phyloP scores from a whole-genome alignment of 257 asterid genomes.

The Penstemon davidsonii region DNA sequence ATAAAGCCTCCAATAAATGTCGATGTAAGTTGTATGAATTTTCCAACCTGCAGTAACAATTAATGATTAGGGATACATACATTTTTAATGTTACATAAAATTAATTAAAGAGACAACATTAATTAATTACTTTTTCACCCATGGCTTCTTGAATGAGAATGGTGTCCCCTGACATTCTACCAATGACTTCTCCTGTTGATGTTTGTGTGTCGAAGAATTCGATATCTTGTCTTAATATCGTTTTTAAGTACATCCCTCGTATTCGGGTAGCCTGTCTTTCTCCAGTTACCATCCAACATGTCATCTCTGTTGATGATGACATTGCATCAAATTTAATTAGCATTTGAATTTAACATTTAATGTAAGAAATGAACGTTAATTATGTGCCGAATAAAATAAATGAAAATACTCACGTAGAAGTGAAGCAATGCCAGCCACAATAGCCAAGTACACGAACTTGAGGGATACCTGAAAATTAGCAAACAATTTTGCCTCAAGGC shows the following conservation, averaged over 20 bases:
- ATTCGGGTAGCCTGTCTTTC: conserved; percentile 65
- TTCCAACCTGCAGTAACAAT: conserved; percentile 44
- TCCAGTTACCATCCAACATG: conserved; percentile 72
- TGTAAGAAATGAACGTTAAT: background rate
- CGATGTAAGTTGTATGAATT: conserved; percentile 43
- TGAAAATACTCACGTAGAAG: conserved; percentile 53
- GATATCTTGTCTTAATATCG: conserved; percentile 63
- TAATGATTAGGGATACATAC: background rate
- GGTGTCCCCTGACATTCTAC: conserved; percentile 66
- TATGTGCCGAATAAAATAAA: background rate
- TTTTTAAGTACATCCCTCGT: conserved; percentile 52
- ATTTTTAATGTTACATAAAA: too few species aligned
- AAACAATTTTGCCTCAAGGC: too few species aligned
- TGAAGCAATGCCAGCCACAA: conserved; percentile 58
- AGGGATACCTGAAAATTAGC: conserved; percentile 47
- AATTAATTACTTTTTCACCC: conserved; percentile 63
- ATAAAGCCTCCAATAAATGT: conserved; percentile 47
- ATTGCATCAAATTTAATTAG: background rate
- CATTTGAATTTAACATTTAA: background rate
- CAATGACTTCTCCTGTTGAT: conserved; percentile 61
- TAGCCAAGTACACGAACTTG: conserved; percentile 57
- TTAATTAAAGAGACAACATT: too few species aligned
- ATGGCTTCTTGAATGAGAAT: conserved; percentile 82
- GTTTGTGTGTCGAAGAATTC: conserved; percentile 68
- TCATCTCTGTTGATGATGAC: conserved; percentile 48